These are phyloP conservation scores for Tuber melanosporum DNA, from an alignment of 495 filamentous ascomycete genomes.

Conservation along the genomic window DNA sequence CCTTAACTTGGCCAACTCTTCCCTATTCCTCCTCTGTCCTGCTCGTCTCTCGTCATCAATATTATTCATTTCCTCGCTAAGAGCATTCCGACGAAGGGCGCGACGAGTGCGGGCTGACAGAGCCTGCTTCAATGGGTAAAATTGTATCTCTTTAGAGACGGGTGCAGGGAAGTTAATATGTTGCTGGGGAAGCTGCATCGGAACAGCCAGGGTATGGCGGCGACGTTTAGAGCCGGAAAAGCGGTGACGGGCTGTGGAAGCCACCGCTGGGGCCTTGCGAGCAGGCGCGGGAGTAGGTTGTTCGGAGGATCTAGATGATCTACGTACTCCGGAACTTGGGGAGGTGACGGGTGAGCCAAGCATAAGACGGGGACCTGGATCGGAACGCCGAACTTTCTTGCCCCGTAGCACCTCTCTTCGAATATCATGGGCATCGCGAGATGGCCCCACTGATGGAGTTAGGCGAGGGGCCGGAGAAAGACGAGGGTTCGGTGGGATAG, in stretches of 20 bases:
- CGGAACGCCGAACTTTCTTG: slow-evolving; percentile 30
- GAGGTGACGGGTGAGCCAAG: slow-evolving; percentile 10
- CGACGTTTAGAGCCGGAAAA: slow-evolving; percentile 16
- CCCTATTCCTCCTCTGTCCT: slow-evolving; percentile 46
- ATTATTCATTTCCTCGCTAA: slow-evolving; percentile 60
- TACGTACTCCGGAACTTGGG: slow-evolving; percentile 12
- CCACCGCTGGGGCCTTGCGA: neutral
- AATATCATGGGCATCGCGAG: neutral
- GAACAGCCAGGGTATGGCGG: slow-evolving; percentile 36
- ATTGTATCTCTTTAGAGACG: slow-evolving; percentile 48
- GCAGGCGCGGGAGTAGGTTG: neutral
- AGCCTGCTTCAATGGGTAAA: slow-evolving; percentile 54
- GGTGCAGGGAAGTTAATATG: slow-evolving; percentile 18
- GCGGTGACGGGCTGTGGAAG: slow-evolving; percentile 21
- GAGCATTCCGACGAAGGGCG: slow-evolving; percentile 56
- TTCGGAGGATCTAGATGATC: slow-evolving; percentile 16
- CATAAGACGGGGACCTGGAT: slow-evolving; percentile 29
- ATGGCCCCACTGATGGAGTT: neutral
- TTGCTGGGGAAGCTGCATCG: slow-evolving; percentile 14
- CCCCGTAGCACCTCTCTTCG: neutral
- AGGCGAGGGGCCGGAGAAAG: neutral
- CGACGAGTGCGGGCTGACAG: slow-evolving; percentile 55
- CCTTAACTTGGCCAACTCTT: slow-evolving; percentile 41
- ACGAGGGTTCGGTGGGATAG: neutral
- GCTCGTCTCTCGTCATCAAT: slow-evolving; percentile 51